Evolutionary conservation across 208 protist genomes (phyloP), one percentile per base, ranked within the genome.

Genomic region (Wallacemonas sp.): DNA sequence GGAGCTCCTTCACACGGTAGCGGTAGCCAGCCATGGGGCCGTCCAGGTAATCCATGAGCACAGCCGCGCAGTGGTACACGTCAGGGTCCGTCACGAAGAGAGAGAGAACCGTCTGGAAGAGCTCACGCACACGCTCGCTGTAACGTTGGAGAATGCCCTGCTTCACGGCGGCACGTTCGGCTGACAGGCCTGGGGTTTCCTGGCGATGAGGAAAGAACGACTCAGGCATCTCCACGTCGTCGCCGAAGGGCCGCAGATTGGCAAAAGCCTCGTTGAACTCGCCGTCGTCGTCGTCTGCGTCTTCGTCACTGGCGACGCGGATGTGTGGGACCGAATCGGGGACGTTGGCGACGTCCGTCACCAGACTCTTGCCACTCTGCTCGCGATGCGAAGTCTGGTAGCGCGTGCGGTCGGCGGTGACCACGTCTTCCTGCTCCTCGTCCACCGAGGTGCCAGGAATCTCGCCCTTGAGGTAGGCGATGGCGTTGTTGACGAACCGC

Each of bases 71-170:
- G 37, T 66, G 63, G 78, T 95, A 95, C 19, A 95, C 76, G 42
- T 93, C 87, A 1, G 87, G 87, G 71, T 93, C 85, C 24, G 68
- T 87, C 30, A 95, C 90, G 69, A 93, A 95, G 12, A 84, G 64
- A 27, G 81, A 78, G 21, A 87, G 68, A 53, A 95, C 76, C 1
- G 72, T 71, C 29, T 61, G 30, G 66, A 93, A 95, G 12, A 92
- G 75, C 48, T 78, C 76, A 3, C 83, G 82, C 42, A 93, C 74
- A 37, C 90, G 86, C 4, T 83, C 65, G 34, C 71, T 73, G 72
- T 93, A 84, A n/a, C 90, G 87, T 17, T 55, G 34, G 24, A 76
- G 77, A 73, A 85, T 80, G 9, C 63, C 67, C 19, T 52, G 34
- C 12, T 63, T 57, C 32, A 89, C 78, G 22, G 63, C 68, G 24